Evolutionary conservation across 164 flowering plant genomes (phyloP).

Genomic region (Nymphaea colorata): DNA sequence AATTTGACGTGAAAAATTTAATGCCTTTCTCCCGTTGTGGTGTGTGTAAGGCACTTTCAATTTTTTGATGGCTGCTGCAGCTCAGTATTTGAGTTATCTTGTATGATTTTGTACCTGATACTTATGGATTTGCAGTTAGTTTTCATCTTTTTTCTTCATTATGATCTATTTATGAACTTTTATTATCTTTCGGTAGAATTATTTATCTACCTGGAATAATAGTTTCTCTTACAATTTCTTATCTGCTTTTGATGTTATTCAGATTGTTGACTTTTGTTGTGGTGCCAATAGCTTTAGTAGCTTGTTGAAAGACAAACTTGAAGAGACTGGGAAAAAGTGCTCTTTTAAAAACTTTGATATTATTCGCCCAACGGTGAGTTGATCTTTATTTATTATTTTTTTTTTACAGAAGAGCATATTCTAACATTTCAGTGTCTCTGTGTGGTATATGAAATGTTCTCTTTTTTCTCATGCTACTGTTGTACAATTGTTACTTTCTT

Average conservation of each 20-base stretch:
- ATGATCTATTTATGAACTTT: too few relatives aligned
- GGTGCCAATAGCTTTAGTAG: slow-evolving; percentile 81
- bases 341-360: slow-evolving; percentile 60
- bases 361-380: slow-evolving; percentile 45
- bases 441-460: neutral
- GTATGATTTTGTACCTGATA: too few relatives aligned
- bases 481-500: too few relatives aligned
- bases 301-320: slow-evolving; percentile 61
- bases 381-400: neutral
- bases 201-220: too few relatives aligned
- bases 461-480: neutral
- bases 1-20: too few relatives aligned
- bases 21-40: too few relatives aligned
- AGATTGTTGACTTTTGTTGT: slow-evolving; percentile 84
- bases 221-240: neutral
- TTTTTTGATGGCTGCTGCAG: too few relatives aligned
- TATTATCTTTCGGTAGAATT: too few relatives aligned
- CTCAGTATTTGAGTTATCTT: too few relatives aligned
- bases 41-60: too few relatives aligned
- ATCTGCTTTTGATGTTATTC: slow-evolving; percentile 6
- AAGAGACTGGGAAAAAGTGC: slow-evolving; percentile 54
- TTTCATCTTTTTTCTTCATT: too few relatives aligned
- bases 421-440: neutral
- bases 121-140: too few relatives aligned
- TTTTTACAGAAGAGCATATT: neutral